Percentiles rank a stretch among this genome's conserved stretches.
Conservation (phyloP, 495 filamentous ascomycete genomes). For the Cenococcum geophilum region DNA sequence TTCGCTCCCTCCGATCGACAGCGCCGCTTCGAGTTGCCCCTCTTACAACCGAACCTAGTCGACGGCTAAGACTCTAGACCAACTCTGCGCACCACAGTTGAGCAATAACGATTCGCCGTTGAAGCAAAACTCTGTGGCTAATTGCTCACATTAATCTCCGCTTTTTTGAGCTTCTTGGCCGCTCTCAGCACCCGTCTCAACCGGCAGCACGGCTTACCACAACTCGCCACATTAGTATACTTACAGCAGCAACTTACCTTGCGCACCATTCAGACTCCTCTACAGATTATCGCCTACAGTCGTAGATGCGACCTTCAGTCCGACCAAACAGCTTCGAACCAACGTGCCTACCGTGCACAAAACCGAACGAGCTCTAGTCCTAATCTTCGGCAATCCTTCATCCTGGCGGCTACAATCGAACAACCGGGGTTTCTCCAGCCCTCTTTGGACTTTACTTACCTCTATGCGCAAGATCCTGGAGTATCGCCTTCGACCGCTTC, state of each 20-base stretch:
- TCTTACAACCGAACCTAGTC: neutral
- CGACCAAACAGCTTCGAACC: neutral
- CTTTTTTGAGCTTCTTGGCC: too few relatives aligned
- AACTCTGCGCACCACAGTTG: neutral
- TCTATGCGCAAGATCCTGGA: constrained; percentile 11
- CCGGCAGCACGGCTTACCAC: too few relatives aligned
- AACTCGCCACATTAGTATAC: too few relatives aligned
- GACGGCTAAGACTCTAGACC: neutral
- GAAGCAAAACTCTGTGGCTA: too few relatives aligned
- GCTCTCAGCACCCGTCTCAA: too few relatives aligned
- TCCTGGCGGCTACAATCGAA: constrained; percentile 25
- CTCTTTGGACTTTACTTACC: constrained; percentile 7
- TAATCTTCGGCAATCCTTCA: constrained; percentile 11
- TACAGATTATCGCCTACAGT: neutral
- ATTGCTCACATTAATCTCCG: too few relatives aligned
- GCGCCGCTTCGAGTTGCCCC: neutral
- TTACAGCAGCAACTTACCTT: too few relatives aligned
- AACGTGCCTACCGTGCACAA: constrained; percentile 2
- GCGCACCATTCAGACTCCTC: too few relatives aligned
- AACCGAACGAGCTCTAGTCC: neutral
- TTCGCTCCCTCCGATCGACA: neutral
- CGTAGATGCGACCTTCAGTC: neutral
- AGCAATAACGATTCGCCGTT: neutral
- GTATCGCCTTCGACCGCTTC: neutral
- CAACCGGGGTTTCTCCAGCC: constrained; percentile 19